These are phyloP conservation scores for Conticribra weissflogii DNA, from an alignment of 108 stramenopile genomes.

Conservation along the genomic window DNA sequence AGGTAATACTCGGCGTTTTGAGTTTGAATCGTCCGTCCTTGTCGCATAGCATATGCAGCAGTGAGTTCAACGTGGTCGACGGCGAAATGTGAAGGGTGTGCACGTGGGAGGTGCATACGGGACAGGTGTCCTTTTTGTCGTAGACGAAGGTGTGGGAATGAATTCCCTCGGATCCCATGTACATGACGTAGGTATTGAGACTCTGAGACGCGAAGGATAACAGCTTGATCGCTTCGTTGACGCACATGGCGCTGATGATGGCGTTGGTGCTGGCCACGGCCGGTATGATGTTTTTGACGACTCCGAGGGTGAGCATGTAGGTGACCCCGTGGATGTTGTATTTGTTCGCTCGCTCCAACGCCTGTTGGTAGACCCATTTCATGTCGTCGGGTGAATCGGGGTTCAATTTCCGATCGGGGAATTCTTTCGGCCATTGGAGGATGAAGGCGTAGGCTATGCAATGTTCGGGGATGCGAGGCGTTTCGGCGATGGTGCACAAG, in stretches of 20 bases:
- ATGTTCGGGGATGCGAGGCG: constrained; percentile 97
- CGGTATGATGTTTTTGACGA: constrained; percentile 99
- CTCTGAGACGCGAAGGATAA: constrained; percentile 91
- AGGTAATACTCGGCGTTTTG: constrained; percentile 87
- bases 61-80: constrained; percentile 65
- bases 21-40: constrained; percentile 83
- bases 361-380: constrained; percentile 95
- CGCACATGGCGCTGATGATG: constrained; percentile 95
- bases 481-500: constrained; percentile 99
- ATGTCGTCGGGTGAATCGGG: constrained; percentile 94
- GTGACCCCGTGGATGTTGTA: constrained; percentile 91
- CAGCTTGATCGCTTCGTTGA: constrained; percentile 95
- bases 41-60: constrained; percentile 79
- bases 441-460: constrained; percentile 97
- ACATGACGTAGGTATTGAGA: constrained; percentile 97
- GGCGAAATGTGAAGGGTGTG: constrained; percentile 59
- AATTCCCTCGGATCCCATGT: constrained; percentile 86
- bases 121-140: constrained; percentile 87
- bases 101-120: constrained; percentile 77
- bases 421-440: constrained; percentile 91
- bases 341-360: constrained; percentile 79
- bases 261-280: constrained; percentile 99
- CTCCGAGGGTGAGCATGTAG: constrained; percentile 95
- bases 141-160: constrained; percentile 92
- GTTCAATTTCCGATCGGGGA: constrained; percentile 91